Percentiles rank a stretch among this genome's conserved stretches.
phyloP scores from a whole-genome alignment of 768 basidiomycete species.

The Cyclocybe aegerita region DNA sequence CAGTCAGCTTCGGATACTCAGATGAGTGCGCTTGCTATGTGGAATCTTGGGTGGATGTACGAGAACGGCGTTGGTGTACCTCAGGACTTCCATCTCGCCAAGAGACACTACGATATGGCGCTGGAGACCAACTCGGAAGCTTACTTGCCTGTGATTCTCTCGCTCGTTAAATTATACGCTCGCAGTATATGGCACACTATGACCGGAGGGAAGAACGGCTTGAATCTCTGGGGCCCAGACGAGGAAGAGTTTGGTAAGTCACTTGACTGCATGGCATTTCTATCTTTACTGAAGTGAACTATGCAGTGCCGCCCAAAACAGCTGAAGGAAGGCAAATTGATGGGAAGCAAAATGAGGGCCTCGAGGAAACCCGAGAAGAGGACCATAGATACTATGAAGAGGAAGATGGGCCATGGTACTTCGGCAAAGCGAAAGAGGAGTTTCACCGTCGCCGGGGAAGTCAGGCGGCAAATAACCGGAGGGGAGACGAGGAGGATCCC shows the following conservation, averaged over 20 bases:
- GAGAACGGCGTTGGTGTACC: constrained; percentile 93
- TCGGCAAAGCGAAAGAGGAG: constrained; percentile 81
- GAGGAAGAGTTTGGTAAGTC: constrained; percentile 44
- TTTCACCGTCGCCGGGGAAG: constrained; percentile 57
- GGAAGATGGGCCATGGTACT: constrained; percentile 76
- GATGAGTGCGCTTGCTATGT: constrained; percentile 91
- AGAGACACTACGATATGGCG: constrained; percentile 91
- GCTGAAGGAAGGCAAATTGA: constrained; percentile 41
- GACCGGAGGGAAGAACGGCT: constrained; percentile 65
- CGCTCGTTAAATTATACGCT: constrained; percentile 77
- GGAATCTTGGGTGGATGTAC: constrained; percentile 99
- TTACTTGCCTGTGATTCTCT: constrained; percentile 83
- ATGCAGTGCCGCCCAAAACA: constrained; percentile 14
- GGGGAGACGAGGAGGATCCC: constrained; percentile 65
- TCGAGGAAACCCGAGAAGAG: constrained; percentile 29
- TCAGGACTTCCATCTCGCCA: constrained; percentile 96
- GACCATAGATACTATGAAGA: constrained; percentile 38
- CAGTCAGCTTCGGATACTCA: constrained; percentile 94
- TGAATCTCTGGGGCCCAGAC: constrained; percentile 65
- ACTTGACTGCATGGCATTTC: neutral
- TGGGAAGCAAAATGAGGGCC: constrained; percentile 24
- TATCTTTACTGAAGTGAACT: constrained; percentile 4
- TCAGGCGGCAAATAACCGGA: constrained; percentile 29
- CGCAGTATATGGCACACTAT: constrained; percentile 84
- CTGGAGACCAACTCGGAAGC: constrained; percentile 87